phyloP scores from a whole-genome alignment of 176 grass and related monocot genomes.

The Oryza rufipogon region DNA sequence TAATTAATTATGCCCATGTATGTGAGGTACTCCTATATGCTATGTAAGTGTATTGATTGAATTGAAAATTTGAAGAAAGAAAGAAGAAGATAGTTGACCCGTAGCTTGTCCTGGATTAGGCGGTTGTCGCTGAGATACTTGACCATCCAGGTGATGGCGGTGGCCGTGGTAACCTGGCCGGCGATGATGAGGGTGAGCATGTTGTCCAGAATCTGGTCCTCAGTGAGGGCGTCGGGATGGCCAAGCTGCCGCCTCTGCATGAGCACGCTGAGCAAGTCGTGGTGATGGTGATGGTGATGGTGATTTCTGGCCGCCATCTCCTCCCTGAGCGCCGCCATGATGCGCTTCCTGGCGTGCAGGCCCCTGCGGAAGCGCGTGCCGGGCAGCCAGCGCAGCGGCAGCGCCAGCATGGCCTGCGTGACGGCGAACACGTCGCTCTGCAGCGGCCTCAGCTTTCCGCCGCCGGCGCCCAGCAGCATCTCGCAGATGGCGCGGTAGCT shows the following conservation, averaged over 20 bases:
- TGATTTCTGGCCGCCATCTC: constrained; percentile 48
- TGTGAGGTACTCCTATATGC: too few species aligned
- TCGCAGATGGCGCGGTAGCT: constrained; percentile 82
- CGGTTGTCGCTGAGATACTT: constrained; percentile 77
- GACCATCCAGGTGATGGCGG: constrained; percentile 90
- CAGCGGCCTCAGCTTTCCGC: constrained; percentile 35
- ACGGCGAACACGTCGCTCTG: constrained; percentile 67
- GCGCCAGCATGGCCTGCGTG: constrained; percentile 77
- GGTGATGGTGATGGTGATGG: neutral
- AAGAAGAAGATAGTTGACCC: neutral
- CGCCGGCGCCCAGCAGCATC: constrained; percentile 64
- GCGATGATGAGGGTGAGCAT: constrained; percentile 94
- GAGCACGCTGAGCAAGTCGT: neutral
- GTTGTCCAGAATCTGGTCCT: constrained; percentile 83
- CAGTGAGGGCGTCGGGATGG: constrained; percentile 46
- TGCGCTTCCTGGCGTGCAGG: constrained; percentile 70
- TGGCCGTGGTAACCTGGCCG: constrained; percentile 86
- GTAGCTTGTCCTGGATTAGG: constrained; percentile 66
- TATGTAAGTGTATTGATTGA: too few species aligned
- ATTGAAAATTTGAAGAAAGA: too few species aligned
- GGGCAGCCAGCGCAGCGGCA: constrained; percentile 62
- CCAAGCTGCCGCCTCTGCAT: constrained; percentile 13
- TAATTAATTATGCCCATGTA: too few species aligned
- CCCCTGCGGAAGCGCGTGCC: constrained; percentile 74
- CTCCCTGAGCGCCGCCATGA: constrained; percentile 58